phyloP scores from a whole-genome alignment of 306 rosid species.

The Abrus precatorius region DNA sequence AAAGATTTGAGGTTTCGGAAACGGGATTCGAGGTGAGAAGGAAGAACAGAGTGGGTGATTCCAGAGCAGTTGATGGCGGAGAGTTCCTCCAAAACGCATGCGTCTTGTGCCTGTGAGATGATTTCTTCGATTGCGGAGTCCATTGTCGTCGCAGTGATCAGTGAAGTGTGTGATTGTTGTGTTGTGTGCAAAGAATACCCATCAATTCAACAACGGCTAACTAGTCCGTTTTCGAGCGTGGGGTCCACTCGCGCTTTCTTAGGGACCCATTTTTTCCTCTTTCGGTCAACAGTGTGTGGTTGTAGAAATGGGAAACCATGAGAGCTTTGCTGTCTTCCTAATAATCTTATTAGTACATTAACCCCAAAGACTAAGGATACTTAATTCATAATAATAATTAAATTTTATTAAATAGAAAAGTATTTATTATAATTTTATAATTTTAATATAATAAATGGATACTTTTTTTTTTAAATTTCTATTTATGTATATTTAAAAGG shows the following conservation, averaged over 20 bases:
- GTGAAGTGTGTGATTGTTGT: not conserved
- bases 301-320: no score
- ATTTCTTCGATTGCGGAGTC: conserved; percentile 76
- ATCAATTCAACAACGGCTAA: conserved; percentile 63
- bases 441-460: no score
- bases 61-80: conserved; percentile 80
- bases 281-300: no score
- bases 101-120: conserved; percentile 75
- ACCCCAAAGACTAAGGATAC: no score
- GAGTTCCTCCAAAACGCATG: conserved; percentile 73
- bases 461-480: no score
- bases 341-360: no score
- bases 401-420: no score
- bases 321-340: no score
- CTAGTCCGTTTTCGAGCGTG: conserved; percentile 17
- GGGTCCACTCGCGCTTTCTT: conserved; percentile 38
- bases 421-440: no score
- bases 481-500: no score
- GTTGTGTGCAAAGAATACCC: not conserved
- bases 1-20: conserved; percentile 83
- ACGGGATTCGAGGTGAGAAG: conserved; percentile 81
- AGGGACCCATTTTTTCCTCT: not conserved
- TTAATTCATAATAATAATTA: no score
- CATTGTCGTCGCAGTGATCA: conserved; percentile 48
- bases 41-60: conserved; percentile 68